Evolutionary conservation across 352 stramenopile species (phyloP).

Genomic region (Phytophthora lateralis): DNA sequence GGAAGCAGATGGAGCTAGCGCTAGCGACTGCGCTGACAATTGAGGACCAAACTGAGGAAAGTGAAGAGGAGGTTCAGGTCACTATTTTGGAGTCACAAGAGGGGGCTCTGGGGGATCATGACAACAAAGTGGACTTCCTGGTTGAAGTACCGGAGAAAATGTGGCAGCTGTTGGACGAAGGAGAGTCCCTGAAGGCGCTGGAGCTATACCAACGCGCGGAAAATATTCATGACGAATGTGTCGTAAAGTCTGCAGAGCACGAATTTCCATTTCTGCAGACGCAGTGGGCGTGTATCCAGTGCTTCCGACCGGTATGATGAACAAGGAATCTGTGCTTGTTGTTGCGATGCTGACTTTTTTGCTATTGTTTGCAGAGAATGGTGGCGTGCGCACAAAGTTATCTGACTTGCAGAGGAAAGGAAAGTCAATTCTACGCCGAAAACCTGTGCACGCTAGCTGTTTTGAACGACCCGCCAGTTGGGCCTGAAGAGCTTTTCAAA

Average conservation of each 20-base stretch:
- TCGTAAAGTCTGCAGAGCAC: constrained; percentile 16
- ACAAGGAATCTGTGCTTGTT: neutral
- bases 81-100: neutral
- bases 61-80: neutral
- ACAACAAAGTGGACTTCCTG: constrained; percentile 57
- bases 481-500: constrained; percentile 42
- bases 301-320: constrained; percentile 56
- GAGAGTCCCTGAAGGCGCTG: constrained; percentile 59
- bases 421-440: constrained; percentile 64
- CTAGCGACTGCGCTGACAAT: constrained; percentile 40
- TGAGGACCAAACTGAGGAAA: neutral
- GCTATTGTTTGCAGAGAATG: constrained; percentile 48
- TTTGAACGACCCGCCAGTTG: constrained; percentile 36
- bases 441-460: constrained; percentile 62
- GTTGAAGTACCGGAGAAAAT: constrained; percentile 67
- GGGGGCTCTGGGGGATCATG: neutral
- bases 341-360: neutral
- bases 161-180: constrained; percentile 71
- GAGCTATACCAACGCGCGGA: constrained; percentile 52
- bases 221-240: constrained; percentile 28
- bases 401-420: constrained; percentile 57
- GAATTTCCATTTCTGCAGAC: constrained; percentile 70
- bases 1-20: constrained; percentile 64
- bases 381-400: constrained; percentile 49
- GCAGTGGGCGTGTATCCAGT: constrained; percentile 70